phyloP scores from a whole-genome alignment of 345 rosid genomes.

The Eucalyptus shirleyi region DNA sequence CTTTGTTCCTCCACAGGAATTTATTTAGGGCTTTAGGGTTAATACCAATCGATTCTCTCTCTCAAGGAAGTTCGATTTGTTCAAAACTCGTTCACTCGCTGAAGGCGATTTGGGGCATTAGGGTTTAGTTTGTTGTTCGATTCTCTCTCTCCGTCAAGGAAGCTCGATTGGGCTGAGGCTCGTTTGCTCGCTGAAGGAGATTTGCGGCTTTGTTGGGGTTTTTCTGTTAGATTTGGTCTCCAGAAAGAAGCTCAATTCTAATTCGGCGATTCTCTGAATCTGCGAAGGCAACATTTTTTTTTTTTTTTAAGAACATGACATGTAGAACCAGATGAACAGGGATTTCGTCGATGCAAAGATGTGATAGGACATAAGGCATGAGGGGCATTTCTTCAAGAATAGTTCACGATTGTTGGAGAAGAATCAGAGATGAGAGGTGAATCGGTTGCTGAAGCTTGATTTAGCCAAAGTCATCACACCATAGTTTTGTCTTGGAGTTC shows the following conservation, averaged over 20 bases:
- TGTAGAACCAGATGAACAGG: background rate
- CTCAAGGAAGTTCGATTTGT: background rate
- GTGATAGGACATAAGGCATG: background rate
- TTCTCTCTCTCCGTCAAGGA: background rate
- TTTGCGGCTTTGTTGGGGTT: background rate
- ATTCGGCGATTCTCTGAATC: background rate
- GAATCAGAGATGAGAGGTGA: background rate
- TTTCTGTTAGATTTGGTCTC: background rate
- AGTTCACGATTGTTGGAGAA: background rate
- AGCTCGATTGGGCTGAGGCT: background rate
- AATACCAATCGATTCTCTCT: background rate
- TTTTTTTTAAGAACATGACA: background rate
- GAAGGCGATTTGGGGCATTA: background rate
- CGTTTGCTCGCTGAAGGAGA: background rate
- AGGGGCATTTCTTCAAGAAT: background rate
- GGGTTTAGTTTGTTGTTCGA: background rate
- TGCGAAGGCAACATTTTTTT: background rate
- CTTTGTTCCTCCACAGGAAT: background rate
- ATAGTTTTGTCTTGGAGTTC: too few species aligned
- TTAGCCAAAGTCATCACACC: accelerated
- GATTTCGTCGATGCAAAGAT: background rate
- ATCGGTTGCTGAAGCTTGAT: background rate
- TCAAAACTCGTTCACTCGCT: accelerated
- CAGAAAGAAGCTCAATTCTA: too few species aligned
- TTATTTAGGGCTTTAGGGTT: background rate